Base-by-base conservation (phyloP, 2,329 filamentous ascomycete genomes). In the Bisporella sp. region DNA sequence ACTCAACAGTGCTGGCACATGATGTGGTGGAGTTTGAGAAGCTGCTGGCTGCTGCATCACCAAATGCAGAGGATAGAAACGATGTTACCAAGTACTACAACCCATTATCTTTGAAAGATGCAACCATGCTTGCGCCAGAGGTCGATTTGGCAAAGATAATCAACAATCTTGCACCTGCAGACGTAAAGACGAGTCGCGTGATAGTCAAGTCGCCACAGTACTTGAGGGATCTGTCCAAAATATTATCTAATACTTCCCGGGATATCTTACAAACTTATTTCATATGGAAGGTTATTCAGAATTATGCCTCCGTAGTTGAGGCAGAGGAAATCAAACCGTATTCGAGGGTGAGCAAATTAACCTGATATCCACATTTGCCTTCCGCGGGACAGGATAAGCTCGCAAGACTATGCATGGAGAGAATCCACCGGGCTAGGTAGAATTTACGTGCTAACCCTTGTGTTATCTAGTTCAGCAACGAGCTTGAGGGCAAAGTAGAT, bases 11-110 rank as follows among this genome's bases (percentile, higher is more conserved):
- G 5, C 54, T 52, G 43, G 59, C 62, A 4, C 59, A 71, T 53
- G 66, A 72, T 46, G 65, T 81, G 40, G 70, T 82, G n/a, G 68
- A 75, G 2, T 72, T 87, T 21, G 82, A 85, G 62, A 78, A 76
- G 61, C 78, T 78, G 57, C 73, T 86, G 46, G 82, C 82, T 4
- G 69, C 73, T 46, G 73, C 76, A 35, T 78, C 78, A 4, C 79
- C 81, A 4, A 74, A 77, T 53, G 73, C 76, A 1, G 75, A 80
- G 62, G 76, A 81, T 49, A 72, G 73, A 13, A 70, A 80, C 52
- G 80, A 85, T 63, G 77, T 85, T 43, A 83, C 79, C 9, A 78
- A 84, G 69, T 80, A 77, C 56, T 86, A 87, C 66, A 86, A 85
- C 59, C 81, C 81, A 1, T 76, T 77, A 63, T 73, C 73, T 6